Percentiles rank a stretch among this genome's conserved stretches.
These are phyloP conservation scores for Erodium moschatum DNA, from an alignment of 441 rosid genomes.

Conservation along the genomic window DNA sequence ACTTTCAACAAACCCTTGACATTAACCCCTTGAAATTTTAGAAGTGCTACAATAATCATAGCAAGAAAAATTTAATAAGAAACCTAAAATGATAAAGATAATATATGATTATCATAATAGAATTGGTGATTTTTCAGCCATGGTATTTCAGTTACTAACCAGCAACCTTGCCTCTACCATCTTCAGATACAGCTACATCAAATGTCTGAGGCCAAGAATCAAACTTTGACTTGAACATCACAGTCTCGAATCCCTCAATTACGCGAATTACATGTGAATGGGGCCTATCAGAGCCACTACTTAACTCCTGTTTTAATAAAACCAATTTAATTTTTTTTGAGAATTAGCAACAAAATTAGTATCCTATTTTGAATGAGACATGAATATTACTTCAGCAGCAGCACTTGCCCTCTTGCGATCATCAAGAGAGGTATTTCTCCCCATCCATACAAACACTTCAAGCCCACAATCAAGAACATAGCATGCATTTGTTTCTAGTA, in stretches of 20 bases:
- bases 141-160: conserved; percentile 32
- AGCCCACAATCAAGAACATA: conserved; percentile 81
- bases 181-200: conserved; percentile 65
- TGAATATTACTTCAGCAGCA: conserved; percentile 64
- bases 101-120: neutral
- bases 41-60: conserved; percentile 48
- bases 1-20: conserved; percentile 70
- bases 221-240: conserved; percentile 83
- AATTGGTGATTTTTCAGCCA: conserved; percentile 12
- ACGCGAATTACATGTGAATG: conserved; percentile 65
- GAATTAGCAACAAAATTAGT: conserved; percentile 10
- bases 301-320: conserved; percentile 53
- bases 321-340: conserved; percentile 17
- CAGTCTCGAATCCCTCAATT: conserved; percentile 91
- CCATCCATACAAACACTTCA: conserved; percentile 91
- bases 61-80: conserved; percentile 22
- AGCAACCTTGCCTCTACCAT: conserved; percentile 98
- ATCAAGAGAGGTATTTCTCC: conserved; percentile 88
- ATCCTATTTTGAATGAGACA: neutral
- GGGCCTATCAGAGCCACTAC: conserved; percentile 67
- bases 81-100: conserved; percentile 9
- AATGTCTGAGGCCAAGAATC: conserved; percentile 93
- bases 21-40: conserved; percentile 95
- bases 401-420: conserved; percentile 81
- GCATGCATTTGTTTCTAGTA: conserved; percentile 82